phyloP scores from a whole-genome alignment of 1,139 yeast genomes.

The Candida gigantensis region DNA sequence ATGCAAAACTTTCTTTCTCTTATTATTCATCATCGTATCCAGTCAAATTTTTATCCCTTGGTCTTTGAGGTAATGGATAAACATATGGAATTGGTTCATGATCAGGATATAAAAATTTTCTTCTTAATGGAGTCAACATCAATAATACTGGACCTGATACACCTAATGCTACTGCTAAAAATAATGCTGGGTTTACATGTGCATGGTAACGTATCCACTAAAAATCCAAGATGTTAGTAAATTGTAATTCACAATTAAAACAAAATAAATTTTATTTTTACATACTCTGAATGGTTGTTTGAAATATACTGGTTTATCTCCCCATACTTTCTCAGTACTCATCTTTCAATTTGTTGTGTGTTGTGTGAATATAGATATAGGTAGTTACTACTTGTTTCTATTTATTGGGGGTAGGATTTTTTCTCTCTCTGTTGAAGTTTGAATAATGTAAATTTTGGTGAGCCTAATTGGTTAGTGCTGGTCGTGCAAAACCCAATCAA shows the following conservation, averaged over 20 bases:
- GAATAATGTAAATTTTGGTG: conserved; percentile 12
- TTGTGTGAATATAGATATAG: conserved; percentile 4
- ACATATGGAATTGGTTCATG: conserved; percentile 67
- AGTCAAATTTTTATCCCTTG: conserved; percentile 48
- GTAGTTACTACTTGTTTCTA: too few species aligned
- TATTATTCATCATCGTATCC: conserved; percentile 56
- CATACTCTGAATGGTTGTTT: conserved; percentile 66
- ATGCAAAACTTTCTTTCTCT: too few species aligned
- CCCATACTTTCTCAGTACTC: conserved; percentile 43
- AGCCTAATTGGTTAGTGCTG: conserved; percentile 14
- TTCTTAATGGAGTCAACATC: conserved; percentile 68
- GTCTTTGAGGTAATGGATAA: conserved; percentile 67
- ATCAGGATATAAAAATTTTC: conserved; percentile 66
- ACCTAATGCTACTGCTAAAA: conserved; percentile 69
- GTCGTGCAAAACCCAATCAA: background rate
- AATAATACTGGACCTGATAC: conserved; percentile 66
- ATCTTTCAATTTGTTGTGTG: too few species aligned
- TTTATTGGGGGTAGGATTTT: too few species aligned
- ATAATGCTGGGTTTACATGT: conserved; percentile 76
- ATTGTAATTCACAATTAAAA: background rate
- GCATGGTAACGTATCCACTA: conserved; percentile 82
- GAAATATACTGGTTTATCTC: conserved; percentile 60
- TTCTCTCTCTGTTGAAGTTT: background rate
- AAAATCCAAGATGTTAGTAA: background rate
- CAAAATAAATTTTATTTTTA: conserved; percentile 14